These are phyloP conservation scores for Austropuccinia psidii DNA, from an alignment of 1,284 basidiomycete species.

Conservation along the genomic window DNA sequence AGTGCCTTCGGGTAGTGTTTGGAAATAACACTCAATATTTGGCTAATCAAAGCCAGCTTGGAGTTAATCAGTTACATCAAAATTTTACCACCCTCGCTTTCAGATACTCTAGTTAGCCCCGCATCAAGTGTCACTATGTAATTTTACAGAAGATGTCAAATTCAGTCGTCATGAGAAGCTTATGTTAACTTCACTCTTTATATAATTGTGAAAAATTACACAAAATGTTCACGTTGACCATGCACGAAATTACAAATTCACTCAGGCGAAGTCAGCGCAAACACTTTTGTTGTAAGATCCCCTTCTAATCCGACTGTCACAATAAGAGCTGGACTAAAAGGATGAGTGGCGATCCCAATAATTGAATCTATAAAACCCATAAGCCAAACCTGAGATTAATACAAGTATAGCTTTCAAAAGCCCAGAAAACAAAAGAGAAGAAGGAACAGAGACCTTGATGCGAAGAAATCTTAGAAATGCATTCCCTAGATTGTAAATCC, in stretches of 20 bases:
- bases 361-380: neutral
- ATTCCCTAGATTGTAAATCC: conserved; percentile 75
- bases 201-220: too few species aligned
- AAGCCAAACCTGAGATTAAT: conserved; percentile 35
- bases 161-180: too few species aligned
- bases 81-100: too few species aligned
- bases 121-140: too few species aligned
- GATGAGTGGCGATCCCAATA: conserved; percentile 55
- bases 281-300: conserved; percentile 68
- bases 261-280: conserved; percentile 50
- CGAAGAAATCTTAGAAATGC: conserved; percentile 66
- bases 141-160: too few species aligned
- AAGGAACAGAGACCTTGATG: conserved; percentile 58
- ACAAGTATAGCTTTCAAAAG: conserved; percentile 40
- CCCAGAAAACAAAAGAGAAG: neutral
- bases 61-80: too few species aligned
- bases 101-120: too few species aligned
- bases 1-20: too few species aligned
- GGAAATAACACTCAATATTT: too few species aligned
- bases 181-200: too few species aligned
- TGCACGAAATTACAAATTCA: conserved; percentile 46
- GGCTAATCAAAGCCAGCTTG: too few species aligned
- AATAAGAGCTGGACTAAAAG: conserved; percentile 61
- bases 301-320: conserved; percentile 77
- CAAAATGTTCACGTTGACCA: neutral